phyloP scores from a whole-genome alignment of 2,329 filamentous ascomycete genomes.

The Fusarium redolens region DNA sequence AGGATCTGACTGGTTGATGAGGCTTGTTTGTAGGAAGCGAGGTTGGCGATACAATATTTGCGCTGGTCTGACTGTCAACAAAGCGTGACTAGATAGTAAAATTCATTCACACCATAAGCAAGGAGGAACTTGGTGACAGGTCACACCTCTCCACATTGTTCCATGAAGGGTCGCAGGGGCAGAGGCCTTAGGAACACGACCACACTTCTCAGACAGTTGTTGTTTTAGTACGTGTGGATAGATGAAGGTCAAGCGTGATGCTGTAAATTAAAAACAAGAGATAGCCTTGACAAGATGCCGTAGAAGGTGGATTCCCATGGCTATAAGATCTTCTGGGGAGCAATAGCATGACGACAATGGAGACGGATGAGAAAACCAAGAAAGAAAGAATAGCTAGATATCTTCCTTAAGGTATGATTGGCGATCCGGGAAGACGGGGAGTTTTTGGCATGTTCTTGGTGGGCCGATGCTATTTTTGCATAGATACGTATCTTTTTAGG shows the following conservation, averaged over 20 bases:
- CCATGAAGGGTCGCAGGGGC: conserved; percentile 14
- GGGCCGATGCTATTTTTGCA: conserved; percentile 33
- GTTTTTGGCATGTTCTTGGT: conserved; percentile 7
- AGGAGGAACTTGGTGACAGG: not conserved
- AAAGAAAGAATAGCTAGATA: not conserved
- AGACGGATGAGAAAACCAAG: conserved; percentile 15
- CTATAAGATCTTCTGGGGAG: conserved; percentile 33
- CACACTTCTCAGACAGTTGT: conserved; percentile 22
- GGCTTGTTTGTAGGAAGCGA: conserved; percentile 2
- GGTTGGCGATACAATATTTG: conserved; percentile 11
- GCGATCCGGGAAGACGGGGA: conserved; percentile 20
- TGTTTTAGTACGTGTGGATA: conserved; percentile 10
- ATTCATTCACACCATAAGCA: not conserved
- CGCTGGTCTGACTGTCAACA: not conserved
- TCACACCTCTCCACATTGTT: conserved; percentile 9
- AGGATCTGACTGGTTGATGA: conserved; percentile 7
- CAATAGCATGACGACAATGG: conserved; percentile 35
- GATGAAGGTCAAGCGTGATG: not conserved
- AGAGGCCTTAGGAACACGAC: not conserved
- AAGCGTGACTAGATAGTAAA: not conserved
- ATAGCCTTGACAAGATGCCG: conserved; percentile 7
- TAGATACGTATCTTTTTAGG: conserved; percentile 5
- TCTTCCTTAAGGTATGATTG: not conserved
- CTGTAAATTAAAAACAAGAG: not conserved
- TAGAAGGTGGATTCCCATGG: not conserved